Evolutionary conservation across 495 filamentous ascomycete genomes (phyloP).

Genomic region (Astrothelium macrocarpum): DNA sequence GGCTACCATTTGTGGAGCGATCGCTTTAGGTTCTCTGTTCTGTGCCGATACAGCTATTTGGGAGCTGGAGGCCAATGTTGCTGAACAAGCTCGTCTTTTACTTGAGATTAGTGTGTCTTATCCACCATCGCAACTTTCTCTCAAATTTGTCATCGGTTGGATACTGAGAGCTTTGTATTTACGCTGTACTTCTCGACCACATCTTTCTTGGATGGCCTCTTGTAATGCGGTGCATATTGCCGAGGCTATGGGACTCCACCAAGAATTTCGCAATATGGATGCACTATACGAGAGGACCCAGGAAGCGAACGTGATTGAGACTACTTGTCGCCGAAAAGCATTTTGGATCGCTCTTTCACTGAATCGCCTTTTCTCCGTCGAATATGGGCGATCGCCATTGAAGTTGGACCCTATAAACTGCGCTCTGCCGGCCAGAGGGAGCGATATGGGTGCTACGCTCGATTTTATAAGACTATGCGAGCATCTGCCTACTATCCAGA

Average conservation of each 20-base stretch:
- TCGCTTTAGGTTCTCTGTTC: constrained; percentile 42
- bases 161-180: constrained; percentile 45
- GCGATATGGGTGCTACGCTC: constrained; percentile 25
- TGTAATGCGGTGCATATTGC: constrained; percentile 45
- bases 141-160: constrained; percentile 38
- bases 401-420: constrained; percentile 28
- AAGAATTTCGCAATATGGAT: constrained; percentile 22
- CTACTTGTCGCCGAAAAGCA: constrained; percentile 31
- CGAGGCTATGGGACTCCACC: constrained; percentile 41
- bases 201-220: constrained; percentile 47
- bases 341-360: constrained; percentile 38
- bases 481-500: not conserved
- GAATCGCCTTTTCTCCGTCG: constrained; percentile 41
- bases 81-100: not conserved
- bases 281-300: constrained; percentile 2
- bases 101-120: not conserved
- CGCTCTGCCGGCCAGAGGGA: constrained; percentile 17
- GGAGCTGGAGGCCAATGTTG: constrained; percentile 22
- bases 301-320: constrained; percentile 17
- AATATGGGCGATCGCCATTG: constrained; percentile 42
- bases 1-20: constrained; percentile 35
- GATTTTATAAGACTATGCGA: not conserved
- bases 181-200: constrained; percentile 42
- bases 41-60: constrained; percentile 27
- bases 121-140: not conserved